Percentiles rank a stretch among this genome's conserved stretches.
These are phyloP conservation scores for Monilinia fructigena DNA, from an alignment of 2,329 filamentous ascomycete species.

Conservation along the genomic window DNA sequence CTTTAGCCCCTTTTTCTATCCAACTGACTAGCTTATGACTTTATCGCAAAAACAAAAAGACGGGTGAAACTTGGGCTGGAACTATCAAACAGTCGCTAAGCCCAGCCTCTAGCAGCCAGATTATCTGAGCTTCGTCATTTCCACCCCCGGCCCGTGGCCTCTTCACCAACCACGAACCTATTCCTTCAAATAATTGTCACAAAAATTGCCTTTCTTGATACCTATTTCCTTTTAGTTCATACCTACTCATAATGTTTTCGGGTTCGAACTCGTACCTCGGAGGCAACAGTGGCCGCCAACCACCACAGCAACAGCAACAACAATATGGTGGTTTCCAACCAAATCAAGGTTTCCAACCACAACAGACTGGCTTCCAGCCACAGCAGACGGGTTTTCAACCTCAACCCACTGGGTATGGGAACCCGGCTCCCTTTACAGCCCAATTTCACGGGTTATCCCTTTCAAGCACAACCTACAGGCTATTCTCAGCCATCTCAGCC, in stretches of 20 bases:
- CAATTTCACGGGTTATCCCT: constrained; percentile 38
- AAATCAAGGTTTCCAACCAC: constrained; percentile 24
- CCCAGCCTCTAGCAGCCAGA: constrained; percentile 19
- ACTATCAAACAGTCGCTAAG: constrained; percentile 23
- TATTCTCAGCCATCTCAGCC: constrained; percentile 55
- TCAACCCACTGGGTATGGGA: constrained; percentile 37
- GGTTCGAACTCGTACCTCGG: constrained; percentile 84
- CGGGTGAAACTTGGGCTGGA: constrained; percentile 16
- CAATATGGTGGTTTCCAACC: constrained; percentile 22
- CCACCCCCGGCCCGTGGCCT: constrained; percentile 19
- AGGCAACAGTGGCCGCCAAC: constrained; percentile 65
- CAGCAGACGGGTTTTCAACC: constrained; percentile 30
- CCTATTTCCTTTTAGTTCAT: constrained; percentile 26
- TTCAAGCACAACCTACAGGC: constrained; percentile 48
- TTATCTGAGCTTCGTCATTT: constrained; percentile 29
- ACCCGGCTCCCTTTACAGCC: constrained; percentile 40
- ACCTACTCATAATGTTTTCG: constrained; percentile 70
- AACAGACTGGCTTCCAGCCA: constrained; percentile 32
- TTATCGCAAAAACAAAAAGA: constrained; percentile 15
- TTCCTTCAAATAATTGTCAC: constrained; percentile 21
- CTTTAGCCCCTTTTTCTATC: constrained; percentile 10
- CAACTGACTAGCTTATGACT: constrained; percentile 10
- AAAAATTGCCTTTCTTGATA: constrained; percentile 22
- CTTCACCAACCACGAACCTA: constrained; percentile 21
- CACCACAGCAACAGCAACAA: constrained; percentile 44